Conservation (phyloP, 2,329 filamentous ascomycete genomes). For the Fusarium sarcochroum region DNA sequence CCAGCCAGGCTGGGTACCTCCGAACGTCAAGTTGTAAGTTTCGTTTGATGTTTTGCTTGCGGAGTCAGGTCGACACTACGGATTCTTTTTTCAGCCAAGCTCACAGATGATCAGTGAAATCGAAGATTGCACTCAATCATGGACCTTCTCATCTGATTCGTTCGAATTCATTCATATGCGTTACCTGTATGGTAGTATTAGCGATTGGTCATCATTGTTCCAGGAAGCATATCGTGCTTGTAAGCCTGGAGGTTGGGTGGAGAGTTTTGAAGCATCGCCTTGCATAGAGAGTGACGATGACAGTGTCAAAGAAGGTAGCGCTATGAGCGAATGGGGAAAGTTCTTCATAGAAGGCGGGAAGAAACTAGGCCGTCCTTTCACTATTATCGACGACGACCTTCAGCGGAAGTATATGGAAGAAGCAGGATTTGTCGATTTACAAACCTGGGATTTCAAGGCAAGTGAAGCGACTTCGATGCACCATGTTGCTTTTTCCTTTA, state of each 20-base stretch:
- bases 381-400: constrained; percentile 2
- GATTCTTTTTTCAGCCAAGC: too few species aligned
- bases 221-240: constrained; percentile 1
- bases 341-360: constrained; percentile 12
- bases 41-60: fast-evolving
- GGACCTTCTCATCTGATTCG: constrained; percentile 7
- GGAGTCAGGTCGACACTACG: too few species aligned
- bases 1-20: constrained; percentile 14
- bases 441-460: constrained; percentile 9
- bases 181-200: constrained; percentile 14
- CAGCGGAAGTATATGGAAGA: constrained; percentile 11
- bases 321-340: constrained; percentile 15
- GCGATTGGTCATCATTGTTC: constrained; percentile 4
- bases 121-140: constrained; percentile 19
- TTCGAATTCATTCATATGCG: constrained; percentile 18
- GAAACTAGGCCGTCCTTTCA: neutral
- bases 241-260: constrained; percentile 5
- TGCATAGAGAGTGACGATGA: constrained; percentile 13
- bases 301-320: constrained; percentile 1
- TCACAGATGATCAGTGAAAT: neutral
- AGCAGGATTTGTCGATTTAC: constrained; percentile 4
- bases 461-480: fast-evolving
- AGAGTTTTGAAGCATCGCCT: constrained; percentile 14
- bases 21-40: constrained; percentile 18
- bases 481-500: fast-evolving